These are phyloP conservation scores for Chlorencoelia australis DNA, from an alignment of 2,329 filamentous ascomycete species.

Conservation along the genomic window DNA sequence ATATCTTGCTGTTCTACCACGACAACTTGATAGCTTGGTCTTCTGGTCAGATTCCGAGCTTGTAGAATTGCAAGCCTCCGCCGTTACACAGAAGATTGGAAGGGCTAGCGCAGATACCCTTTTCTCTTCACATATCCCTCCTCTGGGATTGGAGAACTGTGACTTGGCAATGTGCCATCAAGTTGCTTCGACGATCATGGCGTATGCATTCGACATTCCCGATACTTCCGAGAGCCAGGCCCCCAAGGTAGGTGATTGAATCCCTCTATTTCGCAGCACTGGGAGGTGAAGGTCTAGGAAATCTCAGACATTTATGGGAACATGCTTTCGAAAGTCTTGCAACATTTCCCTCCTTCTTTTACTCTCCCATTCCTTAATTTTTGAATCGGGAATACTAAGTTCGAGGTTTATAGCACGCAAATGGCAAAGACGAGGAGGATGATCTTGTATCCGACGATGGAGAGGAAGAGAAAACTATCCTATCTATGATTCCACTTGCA, in stretches of 20 bases:
- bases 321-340: no score
- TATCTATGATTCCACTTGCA: constrained; percentile 62
- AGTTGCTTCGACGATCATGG: constrained; percentile 62
- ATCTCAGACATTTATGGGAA: no score
- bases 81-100: constrained; percentile 55
- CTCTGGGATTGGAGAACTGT: constrained; percentile 37
- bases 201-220: constrained; percentile 59
- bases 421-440: constrained; percentile 36
- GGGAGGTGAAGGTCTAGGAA: no score
- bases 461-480: constrained; percentile 34
- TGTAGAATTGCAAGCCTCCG: constrained; percentile 50
- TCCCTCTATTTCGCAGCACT: no score
- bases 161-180: constrained; percentile 42
- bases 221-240: constrained; percentile 20
- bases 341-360: no score
- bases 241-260: no score
- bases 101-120: constrained; percentile 46
- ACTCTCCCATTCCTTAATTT: no score
- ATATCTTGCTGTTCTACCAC: constrained; percentile 53
- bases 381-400: no score
- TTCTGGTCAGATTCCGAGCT: constrained; percentile 57
- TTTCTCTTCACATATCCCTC: constrained; percentile 44
- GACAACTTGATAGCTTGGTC: constrained; percentile 55
- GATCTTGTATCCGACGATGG: constrained; percentile 37
- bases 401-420: no score